Percentiles rank a stretch among this genome's conserved stretches.
Conservation (phyloP, 805 yeast species). For the Groenewaldozyma salmanticensis region DNA sequence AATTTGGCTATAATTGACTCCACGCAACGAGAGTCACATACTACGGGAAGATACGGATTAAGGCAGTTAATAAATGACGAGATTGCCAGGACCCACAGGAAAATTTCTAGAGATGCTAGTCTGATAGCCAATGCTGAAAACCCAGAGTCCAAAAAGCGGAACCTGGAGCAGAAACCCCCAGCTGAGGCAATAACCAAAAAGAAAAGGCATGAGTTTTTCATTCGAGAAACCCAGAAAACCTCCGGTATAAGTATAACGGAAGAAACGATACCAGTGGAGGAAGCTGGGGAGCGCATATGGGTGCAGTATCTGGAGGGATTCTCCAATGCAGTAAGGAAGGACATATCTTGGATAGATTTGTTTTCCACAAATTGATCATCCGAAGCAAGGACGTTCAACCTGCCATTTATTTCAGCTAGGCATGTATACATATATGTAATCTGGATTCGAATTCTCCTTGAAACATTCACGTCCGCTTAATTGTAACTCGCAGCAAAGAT, state of each 20-base stretch:
- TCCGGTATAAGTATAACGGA: not conserved
- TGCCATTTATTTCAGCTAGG: too few relatives aligned
- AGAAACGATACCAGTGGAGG: constrained; percentile 4
- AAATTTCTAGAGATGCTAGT: not conserved
- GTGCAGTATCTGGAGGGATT: constrained; percentile 89
- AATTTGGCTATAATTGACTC: constrained; percentile 14
- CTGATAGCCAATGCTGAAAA: not conserved
- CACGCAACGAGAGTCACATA: constrained; percentile 7
- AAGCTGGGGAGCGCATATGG: constrained; percentile 41
- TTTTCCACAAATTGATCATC: constrained; percentile 7
- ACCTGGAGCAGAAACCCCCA: not conserved
- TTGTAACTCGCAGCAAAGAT: too few relatives aligned
- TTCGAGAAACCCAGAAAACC: constrained; percentile 5
- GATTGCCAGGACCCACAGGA: not conserved
- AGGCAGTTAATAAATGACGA: constrained; percentile 11
- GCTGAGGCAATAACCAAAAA: not conserved
- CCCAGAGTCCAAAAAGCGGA: constrained; percentile 5
- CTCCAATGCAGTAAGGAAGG: constrained; percentile 82
- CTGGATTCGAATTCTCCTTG: too few relatives aligned
- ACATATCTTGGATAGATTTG: constrained; percentile 64
- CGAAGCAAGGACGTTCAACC: too few relatives aligned
- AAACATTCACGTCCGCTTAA: too few relatives aligned
- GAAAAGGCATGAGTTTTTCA: constrained; percentile 5
- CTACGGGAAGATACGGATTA: constrained; percentile 13
- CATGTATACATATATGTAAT: too few relatives aligned